Evolutionary conservation across 139 green algal genomes (phyloP).

Genomic region (Penium margaritaceum): DNA sequence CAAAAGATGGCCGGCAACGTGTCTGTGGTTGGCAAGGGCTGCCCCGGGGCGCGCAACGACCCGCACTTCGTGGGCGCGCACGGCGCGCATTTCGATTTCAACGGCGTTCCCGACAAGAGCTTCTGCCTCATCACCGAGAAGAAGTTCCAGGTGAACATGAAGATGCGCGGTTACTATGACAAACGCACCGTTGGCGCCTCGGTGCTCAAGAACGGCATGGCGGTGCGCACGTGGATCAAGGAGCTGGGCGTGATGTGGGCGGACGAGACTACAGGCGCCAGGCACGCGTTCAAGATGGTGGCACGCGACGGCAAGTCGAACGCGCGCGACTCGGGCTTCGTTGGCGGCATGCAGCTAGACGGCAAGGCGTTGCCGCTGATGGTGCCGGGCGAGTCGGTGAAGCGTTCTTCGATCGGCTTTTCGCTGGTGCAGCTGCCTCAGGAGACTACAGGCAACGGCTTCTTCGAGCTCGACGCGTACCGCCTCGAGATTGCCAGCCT

Average conservation of each 20-base stretch:
- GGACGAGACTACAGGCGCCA: background rate
- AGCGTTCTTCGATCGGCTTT: too few species aligned
- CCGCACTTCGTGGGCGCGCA: background rate
- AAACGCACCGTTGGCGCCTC: background rate
- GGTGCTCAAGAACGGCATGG: background rate
- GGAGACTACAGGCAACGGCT: too few species aligned
- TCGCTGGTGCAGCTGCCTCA: too few species aligned
- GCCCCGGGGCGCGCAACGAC: background rate
- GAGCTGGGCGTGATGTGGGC: background rate
- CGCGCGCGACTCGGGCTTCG: background rate
- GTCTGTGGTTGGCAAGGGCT: background rate
- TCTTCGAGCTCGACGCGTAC: too few species aligned
- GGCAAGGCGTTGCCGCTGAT: slow-evolving; percentile 4
- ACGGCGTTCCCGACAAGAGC: slow-evolving; percentile 5
- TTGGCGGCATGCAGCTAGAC: background rate
- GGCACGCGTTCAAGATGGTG: background rate
- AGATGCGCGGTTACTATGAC: slow-evolving; percentile 5
- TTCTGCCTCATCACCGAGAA: slow-evolving; percentile 3
- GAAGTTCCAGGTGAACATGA: slow-evolving; percentile 3
- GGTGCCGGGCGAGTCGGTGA: too few species aligned
- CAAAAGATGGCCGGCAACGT: too few species aligned
- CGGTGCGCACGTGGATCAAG: slow-evolving; percentile 9
- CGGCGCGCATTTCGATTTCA: background rate
- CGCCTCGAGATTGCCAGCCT: too few species aligned
- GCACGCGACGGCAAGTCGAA: slow-evolving; percentile 5